These are phyloP conservation scores for Entophlyctis luteolus DNA, from an alignment of 192 early-diverging fungal species.

Conservation along the genomic window DNA sequence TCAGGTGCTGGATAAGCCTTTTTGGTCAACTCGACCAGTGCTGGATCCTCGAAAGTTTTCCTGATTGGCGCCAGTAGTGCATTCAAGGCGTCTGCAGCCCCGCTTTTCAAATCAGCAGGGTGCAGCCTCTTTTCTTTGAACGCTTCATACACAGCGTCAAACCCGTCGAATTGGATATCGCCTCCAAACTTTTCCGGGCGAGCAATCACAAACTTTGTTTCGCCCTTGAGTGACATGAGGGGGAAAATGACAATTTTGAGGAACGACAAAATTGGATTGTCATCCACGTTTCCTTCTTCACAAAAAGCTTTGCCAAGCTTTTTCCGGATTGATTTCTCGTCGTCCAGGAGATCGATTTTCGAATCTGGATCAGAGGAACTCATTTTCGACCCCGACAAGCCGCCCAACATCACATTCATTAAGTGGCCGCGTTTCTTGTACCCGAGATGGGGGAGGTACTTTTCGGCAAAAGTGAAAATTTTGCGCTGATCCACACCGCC, in stretches of 20 bases:
- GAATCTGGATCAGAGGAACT: slow-evolving; percentile 92
- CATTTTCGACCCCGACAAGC: slow-evolving; percentile 85
- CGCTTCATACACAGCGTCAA: slow-evolving; percentile 73
- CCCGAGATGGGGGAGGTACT: slow-evolving; percentile 86
- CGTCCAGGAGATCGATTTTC: slow-evolving; percentile 95
- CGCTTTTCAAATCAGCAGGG: slow-evolving; percentile 91
- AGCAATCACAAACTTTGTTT: slow-evolving; percentile 49
- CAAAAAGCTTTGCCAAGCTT: slow-evolving; percentile 97
- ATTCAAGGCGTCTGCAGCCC: slow-evolving; percentile 79
- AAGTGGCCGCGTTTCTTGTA: slow-evolving; percentile 96
- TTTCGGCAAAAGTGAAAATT: slow-evolving; percentile 97
- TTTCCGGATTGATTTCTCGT: slow-evolving; percentile 66
- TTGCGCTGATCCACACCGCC: slow-evolving; percentile 99
- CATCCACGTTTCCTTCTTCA: slow-evolving; percentile 86
- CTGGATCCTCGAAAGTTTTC: slow-evolving; percentile 65
- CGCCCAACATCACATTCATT: slow-evolving; percentile 98
- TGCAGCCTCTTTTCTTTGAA: slow-evolving; percentile 84
- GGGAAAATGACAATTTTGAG: slow-evolving; percentile 89
- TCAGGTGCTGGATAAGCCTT: slow-evolving; percentile 73
- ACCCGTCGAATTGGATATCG: slow-evolving; percentile 67
- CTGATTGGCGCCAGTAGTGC: slow-evolving; percentile 83
- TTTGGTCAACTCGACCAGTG: slow-evolving; percentile 67
- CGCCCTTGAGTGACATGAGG: slow-evolving; percentile 56
- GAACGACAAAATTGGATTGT: slow-evolving; percentile 91
- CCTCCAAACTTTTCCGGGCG: slow-evolving; percentile 92